Percentiles rank a stretch among this genome's conserved stretches.
Conservation (phyloP, 192 early-diverging fungal species). For the Backusella mclennaniae region DNA sequence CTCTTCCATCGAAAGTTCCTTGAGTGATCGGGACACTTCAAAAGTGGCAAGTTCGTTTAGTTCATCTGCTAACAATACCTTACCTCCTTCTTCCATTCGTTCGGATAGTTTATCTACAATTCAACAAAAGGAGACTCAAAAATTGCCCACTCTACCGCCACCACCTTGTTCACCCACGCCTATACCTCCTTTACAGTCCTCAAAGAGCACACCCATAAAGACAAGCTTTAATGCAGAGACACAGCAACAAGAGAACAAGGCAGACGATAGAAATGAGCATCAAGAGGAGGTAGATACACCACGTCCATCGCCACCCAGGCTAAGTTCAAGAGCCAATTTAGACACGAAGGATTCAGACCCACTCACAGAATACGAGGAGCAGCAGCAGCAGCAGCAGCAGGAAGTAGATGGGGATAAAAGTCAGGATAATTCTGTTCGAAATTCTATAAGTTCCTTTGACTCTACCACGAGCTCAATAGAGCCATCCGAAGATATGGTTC, state of each 20-base stretch:
- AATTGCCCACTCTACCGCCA: neutral
- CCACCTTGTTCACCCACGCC: neutral
- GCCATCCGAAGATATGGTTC: neutral
- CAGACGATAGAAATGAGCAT: neutral
- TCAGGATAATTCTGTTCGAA: neutral
- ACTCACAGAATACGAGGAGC: neutral
- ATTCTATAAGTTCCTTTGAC: neutral
- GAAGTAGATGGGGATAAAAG: neutral
- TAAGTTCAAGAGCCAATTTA: neutral
- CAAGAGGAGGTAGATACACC: neutral
- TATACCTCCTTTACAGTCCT: neutral
- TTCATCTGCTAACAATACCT: neutral
- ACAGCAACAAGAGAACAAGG: neutral
- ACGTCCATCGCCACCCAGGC: neutral
- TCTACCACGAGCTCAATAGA: neutral
- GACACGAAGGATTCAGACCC: neutral
- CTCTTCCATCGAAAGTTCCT: neutral
- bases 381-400: neutral
- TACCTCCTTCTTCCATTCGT: neutral
- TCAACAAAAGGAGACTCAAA: neutral
- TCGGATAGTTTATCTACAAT: neutral
- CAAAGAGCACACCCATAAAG: conserved; percentile 11
- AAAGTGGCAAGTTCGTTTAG: neutral
- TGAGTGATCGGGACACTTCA: neutral
- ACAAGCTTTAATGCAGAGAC: neutral